Base-by-base conservation (phyloP, 2,329 filamentous ascomycete species). In the Orbilia brochopaga region DNA sequence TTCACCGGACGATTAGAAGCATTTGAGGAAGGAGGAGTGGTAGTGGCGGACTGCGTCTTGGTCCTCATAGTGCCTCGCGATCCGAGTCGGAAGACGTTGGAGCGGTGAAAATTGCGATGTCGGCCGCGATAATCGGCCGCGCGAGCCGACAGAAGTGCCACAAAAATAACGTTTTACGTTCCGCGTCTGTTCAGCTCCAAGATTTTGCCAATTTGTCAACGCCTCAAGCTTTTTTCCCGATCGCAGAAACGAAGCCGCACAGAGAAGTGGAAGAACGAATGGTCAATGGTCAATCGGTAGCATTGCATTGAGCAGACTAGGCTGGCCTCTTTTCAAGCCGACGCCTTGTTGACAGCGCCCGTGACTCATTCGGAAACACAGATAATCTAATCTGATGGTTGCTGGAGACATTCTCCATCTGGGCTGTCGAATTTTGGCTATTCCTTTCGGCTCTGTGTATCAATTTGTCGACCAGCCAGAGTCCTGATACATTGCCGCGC, bases 201-300 rank as follows among this genome's bases (percentile, higher is more conserved):
- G 52, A 40, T 57, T 53, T 30, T 72, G 67, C 67, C 60, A 50
- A 59, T 70, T 70, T 59, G 67, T 65, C 48, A 27, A 57, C 60
- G 27, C 66, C 37, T 50, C 62, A 70, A 63, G 48, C 58, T 53
- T 44, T 62, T n/a, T 44, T 54, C 52, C 52, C 48, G 58, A 50
- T 62, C 48, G 48, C 58, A 62, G 19, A 60, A 42, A 51, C 46
- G 30, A 57, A 58, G 57, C 19, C 37, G 46, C 56, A 48, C 62
- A 37, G 42, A 51, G 23, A 60, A 17, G 19, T 17, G 44, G 21
- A 19, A 17, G 19, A 48, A 48, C 19, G 64, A 72, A 60, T 72
- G 67, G 67, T 72, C 67, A 72, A 60, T 72, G 67, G 67, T 72
- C 67, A 72, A 72, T 72, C 51, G 52, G 61, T 42, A 30, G 60